These are phyloP conservation scores for Clavispora vitiphila DNA, from an alignment of 805 yeast genomes.

Conservation along the genomic window DNA sequence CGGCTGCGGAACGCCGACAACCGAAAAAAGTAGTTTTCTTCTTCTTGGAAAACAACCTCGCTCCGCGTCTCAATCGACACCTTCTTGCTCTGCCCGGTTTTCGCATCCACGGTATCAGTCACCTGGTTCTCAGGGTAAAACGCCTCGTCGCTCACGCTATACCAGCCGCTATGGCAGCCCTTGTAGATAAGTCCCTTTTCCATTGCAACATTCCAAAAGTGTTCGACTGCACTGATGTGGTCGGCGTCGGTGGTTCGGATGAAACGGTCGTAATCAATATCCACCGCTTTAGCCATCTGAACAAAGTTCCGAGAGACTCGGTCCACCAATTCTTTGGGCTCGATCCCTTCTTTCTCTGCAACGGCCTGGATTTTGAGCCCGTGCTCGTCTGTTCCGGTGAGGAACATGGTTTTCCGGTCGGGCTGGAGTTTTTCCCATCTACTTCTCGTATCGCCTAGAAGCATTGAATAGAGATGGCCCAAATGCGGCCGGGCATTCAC, in stretches of 20 bases:
- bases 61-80: slow-evolving; percentile 66
- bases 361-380: slow-evolving; percentile 92
- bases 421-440: slow-evolving; percentile 60
- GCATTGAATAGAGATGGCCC: slow-evolving; percentile 88
- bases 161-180: slow-evolving; percentile 92
- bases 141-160: slow-evolving; percentile 89
- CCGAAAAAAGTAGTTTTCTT: slow-evolving; percentile 82
- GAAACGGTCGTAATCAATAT: slow-evolving; percentile 66
- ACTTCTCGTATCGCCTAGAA: slow-evolving; percentile 70
- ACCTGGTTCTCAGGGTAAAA: slow-evolving; percentile 84
- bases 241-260: slow-evolving; percentile 88
- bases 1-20: slow-evolving; percentile 54
- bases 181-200: slow-evolving; percentile 67
- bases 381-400: slow-evolving; percentile 97
- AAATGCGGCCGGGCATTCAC: slow-evolving; percentile 93
- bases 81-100: slow-evolving; percentile 28
- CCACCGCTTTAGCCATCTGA: slow-evolving; percentile 51
- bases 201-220: slow-evolving; percentile 63
- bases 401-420: slow-evolving; percentile 39
- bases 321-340: slow-evolving; percentile 69
- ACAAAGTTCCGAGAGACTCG: slow-evolving; percentile 59
- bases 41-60: slow-evolving; percentile 70
- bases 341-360: slow-evolving; percentile 48
- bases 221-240: slow-evolving; percentile 59
- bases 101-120: slow-evolving; percentile 24